phyloP scores from a whole-genome alignment of 768 basidiomycete species.

The Hypholoma fasciculare region DNA sequence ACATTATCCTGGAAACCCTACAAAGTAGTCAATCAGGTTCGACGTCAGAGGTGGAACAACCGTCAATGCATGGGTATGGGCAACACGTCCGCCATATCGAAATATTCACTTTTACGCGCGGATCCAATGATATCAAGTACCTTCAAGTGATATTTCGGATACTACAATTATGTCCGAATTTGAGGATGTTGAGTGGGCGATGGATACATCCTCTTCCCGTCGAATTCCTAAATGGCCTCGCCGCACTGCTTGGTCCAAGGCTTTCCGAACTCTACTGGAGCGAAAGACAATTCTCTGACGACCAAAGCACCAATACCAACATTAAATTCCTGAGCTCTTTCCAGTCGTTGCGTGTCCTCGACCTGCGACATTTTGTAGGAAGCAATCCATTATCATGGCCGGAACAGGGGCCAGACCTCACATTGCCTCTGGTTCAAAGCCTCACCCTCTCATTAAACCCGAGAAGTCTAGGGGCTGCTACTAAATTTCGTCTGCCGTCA shows the following conservation, averaged over 20 bases:
- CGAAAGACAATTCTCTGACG: constrained; percentile 23
- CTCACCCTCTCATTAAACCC: constrained; percentile 42
- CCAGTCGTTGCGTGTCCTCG: constrained; percentile 40
- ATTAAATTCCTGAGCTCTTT: constrained; percentile 42
- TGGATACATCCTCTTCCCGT: constrained; percentile 44
- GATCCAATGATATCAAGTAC: constrained; percentile 34
- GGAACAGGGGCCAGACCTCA: constrained; percentile 19
- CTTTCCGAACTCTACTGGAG: constrained; percentile 49
- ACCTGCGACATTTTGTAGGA: constrained; percentile 43
- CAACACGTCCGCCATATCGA: constrained; percentile 51
- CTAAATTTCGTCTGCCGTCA: constrained; percentile 39
- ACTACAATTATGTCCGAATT: constrained; percentile 43
- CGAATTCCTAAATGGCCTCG: constrained; percentile 43
- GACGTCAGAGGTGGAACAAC: constrained; percentile 1
- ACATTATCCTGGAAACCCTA: constrained; percentile 36
- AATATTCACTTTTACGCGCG: constrained; percentile 45
- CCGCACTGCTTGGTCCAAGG: constrained; percentile 37
- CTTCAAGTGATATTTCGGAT: constrained; percentile 44
- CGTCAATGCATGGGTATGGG: constrained; percentile 30
- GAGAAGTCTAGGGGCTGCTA: constrained; percentile 37
- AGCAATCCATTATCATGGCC: constrained; percentile 17
- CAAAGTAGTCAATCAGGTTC: constrained; percentile 18
- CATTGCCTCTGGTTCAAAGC: constrained; percentile 41
- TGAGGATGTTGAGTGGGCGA: constrained; percentile 45
- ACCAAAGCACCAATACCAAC: constrained; percentile 23